Base-by-base conservation (phyloP, 331 rosid species). In the Malus hybrid region DNA sequence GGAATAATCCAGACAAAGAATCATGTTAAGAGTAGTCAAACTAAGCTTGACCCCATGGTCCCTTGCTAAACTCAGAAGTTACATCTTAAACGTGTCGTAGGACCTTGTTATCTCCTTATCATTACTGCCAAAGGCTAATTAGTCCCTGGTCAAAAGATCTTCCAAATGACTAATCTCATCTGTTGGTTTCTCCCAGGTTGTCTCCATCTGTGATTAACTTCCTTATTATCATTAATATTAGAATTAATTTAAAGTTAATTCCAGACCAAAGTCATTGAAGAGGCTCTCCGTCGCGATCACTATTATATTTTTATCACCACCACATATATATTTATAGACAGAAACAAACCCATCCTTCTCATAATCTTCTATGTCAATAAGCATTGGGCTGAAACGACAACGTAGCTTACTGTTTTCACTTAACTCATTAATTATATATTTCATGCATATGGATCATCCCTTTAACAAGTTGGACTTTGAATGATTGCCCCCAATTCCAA, bases 401-500 rank as follows among this genome's bases (percentile, higher is more conserved):
- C 79, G 59, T 79, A 74, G 18, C 64, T 72, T 67, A 34, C 76
- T 67, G 59, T 79, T 86, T 74, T 70, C 79, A 61, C 72, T 57
- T 48, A 13, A 69, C 76, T 79, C 75, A 28, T 67, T 57, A 39
- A 39, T 39, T 39, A 20, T 71, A 70, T 75, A 46, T 79, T 67
- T 61, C 72, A 52, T 39, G 46, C 46, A 39, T 33, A 39, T 33
- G 80, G 70, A 85, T 75, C 59, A 19, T 69, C 74, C 80, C 93
- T 80, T 72, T 84, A 76, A 88, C 76, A 71, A 76, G 77, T 83
- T 66, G 81, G 85, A 81, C 89, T 87, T 86, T 88, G 97, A 92
- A 92, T 55, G 64, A 78, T 18, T 92, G 97, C 92, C 79, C 80
- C 96, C 90, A 79, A 33, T 87, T 90, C 93, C 86, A 85, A 87